Base-by-base conservation (phyloP, 177 flowering plant species). In the Vitis hybrid region DNA sequence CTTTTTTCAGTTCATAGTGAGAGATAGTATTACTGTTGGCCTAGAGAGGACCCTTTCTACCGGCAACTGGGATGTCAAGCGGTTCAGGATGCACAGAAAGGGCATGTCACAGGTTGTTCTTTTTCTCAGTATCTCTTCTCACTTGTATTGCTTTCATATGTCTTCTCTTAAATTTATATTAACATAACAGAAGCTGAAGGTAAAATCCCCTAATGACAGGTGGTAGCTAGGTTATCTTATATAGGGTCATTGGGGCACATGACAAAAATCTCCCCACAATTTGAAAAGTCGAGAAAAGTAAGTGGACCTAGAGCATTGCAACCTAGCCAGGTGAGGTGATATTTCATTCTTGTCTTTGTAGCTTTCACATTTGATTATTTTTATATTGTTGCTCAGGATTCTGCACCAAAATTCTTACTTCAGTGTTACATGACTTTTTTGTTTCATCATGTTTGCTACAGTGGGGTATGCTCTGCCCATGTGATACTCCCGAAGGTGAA, bases 391-490 rank as follows among this genome's bases (percentile, higher is more conserved):
- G 48, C 20, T 53, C 4, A 8, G 66, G 14, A 41, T 56, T 18
- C 59, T 71, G n/a, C 11, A 2, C 50, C 46, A 41, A 41, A 41
- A 41, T 41, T 41, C 46, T 65, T 60, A 5, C 15, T 70, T 67
- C 32, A 41, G 10, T 50, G 10, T 27, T 35, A 48, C 21, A 14
- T 60, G 49, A 48, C 13, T 70, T 46, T 15, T 7, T 14, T 14
- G 9, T 52, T 56, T 66, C 15, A 0, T 27, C 2, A 1, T 46
- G 66, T 66, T 66, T 73, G 54, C 32, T 63, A 56, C 78, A 94
- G 99, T 95, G 98, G 98, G 99, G 99, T 32, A 91, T 95, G 99
- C 95, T 95, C 73, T 95, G 99, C 78, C 99, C 99, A 5, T 95
- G 99, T 85, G 99, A 95, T 82, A 95, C 99, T 75, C 99, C 99